phyloP scores from a whole-genome alignment of 768 basidiomycete genomes.

The Mycena metata region DNA sequence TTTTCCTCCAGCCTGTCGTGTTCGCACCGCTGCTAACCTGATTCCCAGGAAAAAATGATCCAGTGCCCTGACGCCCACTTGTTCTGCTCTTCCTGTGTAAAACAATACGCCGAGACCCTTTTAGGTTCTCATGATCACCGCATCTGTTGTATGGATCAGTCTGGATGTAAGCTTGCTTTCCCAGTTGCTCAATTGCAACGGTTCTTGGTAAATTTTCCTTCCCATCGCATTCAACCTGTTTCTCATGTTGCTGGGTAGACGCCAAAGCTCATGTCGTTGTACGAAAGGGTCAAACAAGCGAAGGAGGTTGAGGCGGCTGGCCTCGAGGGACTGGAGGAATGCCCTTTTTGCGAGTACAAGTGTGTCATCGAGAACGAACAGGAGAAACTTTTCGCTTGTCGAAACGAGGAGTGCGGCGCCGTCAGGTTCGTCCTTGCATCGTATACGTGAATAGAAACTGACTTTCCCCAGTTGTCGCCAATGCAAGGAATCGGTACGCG shows the following conservation, averaged over 20 bases:
- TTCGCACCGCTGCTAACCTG: slow-evolving; percentile 4
- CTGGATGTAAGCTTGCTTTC: slow-evolving; percentile 78
- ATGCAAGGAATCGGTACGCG: slow-evolving; percentile 79
- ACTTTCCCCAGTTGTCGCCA: slow-evolving; percentile 68
- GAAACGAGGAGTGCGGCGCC: slow-evolving; percentile 75
- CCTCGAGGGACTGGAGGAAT: slow-evolving; percentile 86
- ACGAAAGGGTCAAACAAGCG: slow-evolving; percentile 79
- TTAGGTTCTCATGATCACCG: slow-evolving; percentile 73
- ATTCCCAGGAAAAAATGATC: slow-evolving; percentile 79
- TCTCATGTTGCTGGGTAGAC: slow-evolving; percentile 41
- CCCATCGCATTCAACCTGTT: not conserved
- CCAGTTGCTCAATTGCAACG: slow-evolving; percentile 76
- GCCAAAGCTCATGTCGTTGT: slow-evolving; percentile 75
- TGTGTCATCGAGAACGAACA: slow-evolving; percentile 78
- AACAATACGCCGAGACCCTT: slow-evolving; percentile 72
- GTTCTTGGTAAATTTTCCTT: slow-evolving; percentile 57
- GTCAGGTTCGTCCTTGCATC: slow-evolving; percentile 50
- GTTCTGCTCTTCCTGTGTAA: slow-evolving; percentile 84
- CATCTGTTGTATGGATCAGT: slow-evolving; percentile 87
- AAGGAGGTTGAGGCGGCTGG: slow-evolving; percentile 86
- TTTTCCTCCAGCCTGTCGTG: not conserved
- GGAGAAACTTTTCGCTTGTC: slow-evolving; percentile 73
- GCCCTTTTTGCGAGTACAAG: slow-evolving; percentile 92
- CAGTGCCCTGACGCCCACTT: slow-evolving; percentile 93
- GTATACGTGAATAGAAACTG: not conserved